Percentiles rank a stretch among this genome's conserved stretches.
Evolutionary conservation across 352 stramenopile species (phyloP).

Genomic region (Aphanomyces invadans): DNA sequence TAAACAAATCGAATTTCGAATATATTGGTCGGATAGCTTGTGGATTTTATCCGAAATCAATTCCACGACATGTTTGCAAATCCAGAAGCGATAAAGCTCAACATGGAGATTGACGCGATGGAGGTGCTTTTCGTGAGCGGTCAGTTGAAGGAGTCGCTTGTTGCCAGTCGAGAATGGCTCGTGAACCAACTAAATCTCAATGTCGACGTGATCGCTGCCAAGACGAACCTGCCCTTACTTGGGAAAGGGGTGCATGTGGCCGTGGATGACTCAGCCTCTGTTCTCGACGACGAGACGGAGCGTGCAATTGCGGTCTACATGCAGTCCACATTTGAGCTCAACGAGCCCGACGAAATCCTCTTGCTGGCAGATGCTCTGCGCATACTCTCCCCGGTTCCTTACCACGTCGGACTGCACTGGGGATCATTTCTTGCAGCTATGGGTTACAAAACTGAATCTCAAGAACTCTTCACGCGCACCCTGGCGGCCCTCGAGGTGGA

Average conservation of each 20-base stretch:
- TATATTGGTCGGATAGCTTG: too few species aligned
- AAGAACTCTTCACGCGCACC: constrained; percentile 2
- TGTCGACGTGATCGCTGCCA: constrained; percentile 1
- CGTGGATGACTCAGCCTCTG: not conserved
- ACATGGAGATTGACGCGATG: not conserved
- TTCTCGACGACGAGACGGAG: constrained; percentile 11
- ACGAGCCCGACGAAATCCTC: constrained; percentile 8
- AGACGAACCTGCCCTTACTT: constrained; percentile 5
- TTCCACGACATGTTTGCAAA: not conserved
- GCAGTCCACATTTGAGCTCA: constrained; percentile 21
- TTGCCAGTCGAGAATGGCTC: constrained; percentile 16
- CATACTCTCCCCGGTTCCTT: constrained; percentile 16
- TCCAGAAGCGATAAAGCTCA: not conserved
- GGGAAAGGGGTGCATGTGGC: not conserved
- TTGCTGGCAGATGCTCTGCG: constrained; percentile 14
- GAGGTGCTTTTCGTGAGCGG: constrained; percentile 10
- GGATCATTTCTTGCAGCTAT: constrained; percentile 21
- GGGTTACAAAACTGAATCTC: not conserved
- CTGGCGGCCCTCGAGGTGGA: constrained; percentile 2
- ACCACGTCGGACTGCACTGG: constrained; percentile 14
- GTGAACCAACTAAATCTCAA: constrained; percentile 5
- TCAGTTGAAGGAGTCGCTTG: not conserved
- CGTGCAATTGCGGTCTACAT: constrained; percentile 15
- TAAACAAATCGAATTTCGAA: not conserved
- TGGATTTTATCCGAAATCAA: constrained; percentile 1